Evolutionary conservation across 2,329 filamentous ascomycete genomes (phyloP).

Genomic region (Emericellopsis cladophorae): DNA sequence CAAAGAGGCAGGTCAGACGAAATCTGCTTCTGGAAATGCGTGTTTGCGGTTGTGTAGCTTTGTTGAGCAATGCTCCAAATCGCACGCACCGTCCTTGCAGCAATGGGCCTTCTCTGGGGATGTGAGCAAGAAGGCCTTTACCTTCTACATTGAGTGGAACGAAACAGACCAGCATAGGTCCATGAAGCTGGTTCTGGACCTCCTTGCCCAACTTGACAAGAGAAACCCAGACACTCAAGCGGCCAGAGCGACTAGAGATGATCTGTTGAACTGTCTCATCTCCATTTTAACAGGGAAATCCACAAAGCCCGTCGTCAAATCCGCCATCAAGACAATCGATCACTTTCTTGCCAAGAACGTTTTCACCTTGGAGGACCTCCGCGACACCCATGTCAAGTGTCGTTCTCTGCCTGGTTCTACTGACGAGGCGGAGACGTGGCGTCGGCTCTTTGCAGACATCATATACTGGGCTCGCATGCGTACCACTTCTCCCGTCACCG

Average conservation of each 20-base stretch:
- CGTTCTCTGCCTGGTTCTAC: neutral
- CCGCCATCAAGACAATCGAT: constrained; percentile 54
- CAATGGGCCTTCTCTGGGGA: constrained; percentile 37
- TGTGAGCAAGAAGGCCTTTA: constrained; percentile 37
- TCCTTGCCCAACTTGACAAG: constrained; percentile 36
- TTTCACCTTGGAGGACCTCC: constrained; percentile 33
- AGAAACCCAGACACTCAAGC: constrained; percentile 32
- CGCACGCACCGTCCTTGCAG: constrained; percentile 25
- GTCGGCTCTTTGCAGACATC: constrained; percentile 31
- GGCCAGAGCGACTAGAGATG: constrained; percentile 24
- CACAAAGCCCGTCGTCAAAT: constrained; percentile 53
- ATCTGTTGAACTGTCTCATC: constrained; percentile 38
- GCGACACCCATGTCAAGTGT: constrained; percentile 22
- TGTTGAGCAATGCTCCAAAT: constrained; percentile 44
- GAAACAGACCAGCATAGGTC: constrained; percentile 52
- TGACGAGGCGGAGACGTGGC: constrained; percentile 27
- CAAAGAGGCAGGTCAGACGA: constrained; percentile 35
- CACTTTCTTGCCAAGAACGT: constrained; percentile 51
- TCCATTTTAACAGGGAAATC: constrained; percentile 48
- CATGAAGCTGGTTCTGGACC: constrained; percentile 49
- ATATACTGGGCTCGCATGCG: constrained; percentile 44
- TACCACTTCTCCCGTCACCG: constrained; percentile 45
- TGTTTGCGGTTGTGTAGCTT: constrained; percentile 48
- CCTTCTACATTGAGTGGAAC: constrained; percentile 55
- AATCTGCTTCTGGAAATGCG: constrained; percentile 41